Evolutionary conservation across 2,329 filamentous ascomycete genomes (phyloP).

Genomic region (Aspergillus calidoustus): DNA sequence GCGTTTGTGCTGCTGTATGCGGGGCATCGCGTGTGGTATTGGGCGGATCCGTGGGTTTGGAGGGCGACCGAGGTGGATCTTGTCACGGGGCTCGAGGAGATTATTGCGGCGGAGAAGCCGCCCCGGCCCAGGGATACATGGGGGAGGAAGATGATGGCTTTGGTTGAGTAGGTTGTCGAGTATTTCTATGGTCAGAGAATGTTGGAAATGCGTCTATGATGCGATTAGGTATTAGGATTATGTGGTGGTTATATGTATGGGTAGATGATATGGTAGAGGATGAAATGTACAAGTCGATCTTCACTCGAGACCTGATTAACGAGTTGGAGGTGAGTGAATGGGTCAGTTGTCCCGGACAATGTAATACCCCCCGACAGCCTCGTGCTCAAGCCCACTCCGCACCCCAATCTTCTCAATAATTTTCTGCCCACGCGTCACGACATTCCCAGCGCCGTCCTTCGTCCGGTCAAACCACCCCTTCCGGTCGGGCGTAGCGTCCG

Average conservation of each 20-base stretch:
- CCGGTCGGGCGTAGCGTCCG: constrained; percentile 27
- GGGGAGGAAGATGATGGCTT: constrained; percentile 35
- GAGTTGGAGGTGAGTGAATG: neutral
- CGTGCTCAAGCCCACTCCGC: constrained; percentile 52
- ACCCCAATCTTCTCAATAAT: constrained; percentile 63
- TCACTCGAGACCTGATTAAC: too few species aligned
- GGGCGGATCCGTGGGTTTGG: constrained; percentile 58
- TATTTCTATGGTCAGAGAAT: too few species aligned
- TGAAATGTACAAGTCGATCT: neutral
- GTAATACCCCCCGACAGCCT: constrained; percentile 48
- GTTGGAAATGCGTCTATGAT: too few species aligned
- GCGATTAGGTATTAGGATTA: too few species aligned
- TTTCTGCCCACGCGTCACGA: constrained; percentile 57
- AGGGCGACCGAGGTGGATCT: constrained; percentile 58
- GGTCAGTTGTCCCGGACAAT: constrained; percentile 29
- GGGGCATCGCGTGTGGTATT: constrained; percentile 54
- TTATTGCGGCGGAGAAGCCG: constrained; percentile 51
- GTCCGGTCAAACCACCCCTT: constrained; percentile 45
- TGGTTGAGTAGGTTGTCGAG: constrained; percentile 31
- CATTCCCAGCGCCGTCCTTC: constrained; percentile 53
- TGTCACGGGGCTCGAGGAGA: constrained; percentile 57
- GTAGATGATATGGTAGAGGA: neutral
- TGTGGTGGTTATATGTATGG: neutral
- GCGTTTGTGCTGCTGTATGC: constrained; percentile 63
- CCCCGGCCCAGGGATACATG: constrained; percentile 37